Evolutionary conservation across 192 early-diverging fungal species (phyloP).

Genomic region (Cetraspora pellucida): DNA sequence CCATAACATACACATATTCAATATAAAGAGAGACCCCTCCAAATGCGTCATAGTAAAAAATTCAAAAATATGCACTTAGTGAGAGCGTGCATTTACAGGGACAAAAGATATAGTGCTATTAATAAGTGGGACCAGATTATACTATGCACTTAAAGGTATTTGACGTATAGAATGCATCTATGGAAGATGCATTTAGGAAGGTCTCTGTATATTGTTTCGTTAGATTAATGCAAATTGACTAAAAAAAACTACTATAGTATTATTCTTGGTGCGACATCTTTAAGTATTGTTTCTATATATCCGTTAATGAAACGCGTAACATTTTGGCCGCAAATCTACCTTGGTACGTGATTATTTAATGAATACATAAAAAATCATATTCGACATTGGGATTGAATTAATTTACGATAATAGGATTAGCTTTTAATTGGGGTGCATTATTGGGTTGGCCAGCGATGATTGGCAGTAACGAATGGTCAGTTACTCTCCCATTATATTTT

Average conservation of each 20-base stretch:
- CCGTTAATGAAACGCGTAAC: conserved; percentile 96
- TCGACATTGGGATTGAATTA: not conserved
- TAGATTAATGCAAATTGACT: too few relatives aligned
- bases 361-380: not conserved
- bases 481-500: conserved; percentile 80
- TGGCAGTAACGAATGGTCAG: conserved; percentile 64
- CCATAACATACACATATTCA: too few relatives aligned
- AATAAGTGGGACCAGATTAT: too few relatives aligned
- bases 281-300: conserved; percentile 77
- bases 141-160: too few relatives aligned
- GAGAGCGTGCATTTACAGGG: too few relatives aligned
- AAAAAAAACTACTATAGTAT: conserved; percentile 54
- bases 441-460: conserved; percentile 85
- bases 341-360: conserved; percentile 51
- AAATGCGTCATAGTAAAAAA: too few relatives aligned
- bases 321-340: conserved; percentile 90
- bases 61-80: too few relatives aligned
- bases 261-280: conserved; percentile 74
- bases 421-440: conserved; percentile 94
- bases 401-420: conserved; percentile 49
- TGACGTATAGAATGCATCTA: too few relatives aligned
- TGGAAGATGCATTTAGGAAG: too few relatives aligned
- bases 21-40: too few relatives aligned
- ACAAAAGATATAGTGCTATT: too few relatives aligned
- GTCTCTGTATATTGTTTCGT: too few relatives aligned